A percentile compares a stretch with the other conserved stretches of the same genome.
Evolutionary conservation across 2,329 filamentous ascomycete genomes (phyloP).

Genomic region (Paraphoma chrysanthemicola): DNA sequence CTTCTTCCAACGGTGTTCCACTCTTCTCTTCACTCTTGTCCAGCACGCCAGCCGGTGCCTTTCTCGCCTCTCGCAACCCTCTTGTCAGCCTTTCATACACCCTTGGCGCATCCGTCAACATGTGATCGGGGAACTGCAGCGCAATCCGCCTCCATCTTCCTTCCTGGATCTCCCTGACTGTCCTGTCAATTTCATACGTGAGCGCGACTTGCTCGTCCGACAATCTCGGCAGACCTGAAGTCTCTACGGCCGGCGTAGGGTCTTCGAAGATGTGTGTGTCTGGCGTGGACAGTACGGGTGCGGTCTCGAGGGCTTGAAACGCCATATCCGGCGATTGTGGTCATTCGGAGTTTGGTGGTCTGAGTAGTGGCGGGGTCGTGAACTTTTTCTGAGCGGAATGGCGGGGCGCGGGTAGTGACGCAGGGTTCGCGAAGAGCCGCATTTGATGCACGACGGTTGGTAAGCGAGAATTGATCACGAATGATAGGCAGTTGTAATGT

Average conservation of each 20-base stretch:
- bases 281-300: constrained; percentile 69
- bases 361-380: constrained; percentile 19
- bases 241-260: constrained; percentile 52
- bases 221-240: constrained; percentile 44
- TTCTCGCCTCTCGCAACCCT: constrained; percentile 52
- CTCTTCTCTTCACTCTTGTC: constrained; percentile 5
- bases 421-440: constrained; percentile 11
- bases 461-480: constrained; percentile 3
- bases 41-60: constrained; percentile 9
- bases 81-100: constrained; percentile 73
- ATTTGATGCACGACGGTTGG: constrained; percentile 1
- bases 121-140: constrained; percentile 93
- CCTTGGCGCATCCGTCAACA: constrained; percentile 84
- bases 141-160: constrained; percentile 79
- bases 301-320: constrained; percentile 37
- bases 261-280: constrained; percentile 67
- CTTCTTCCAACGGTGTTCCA: constrained; percentile 16
- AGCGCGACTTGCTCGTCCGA: constrained; percentile 74
- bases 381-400: constrained; percentile 18
- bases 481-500: constrained; percentile 6
- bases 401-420: constrained; percentile 18
- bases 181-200: constrained; percentile 86
- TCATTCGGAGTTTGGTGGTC: constrained; percentile 4
- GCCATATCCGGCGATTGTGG: constrained; percentile 31
- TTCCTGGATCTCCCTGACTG: constrained; percentile 74